These are phyloP conservation scores for Globisporangium lucens DNA, from an alignment of 352 stramenopile genomes.

Conservation along the genomic window DNA sequence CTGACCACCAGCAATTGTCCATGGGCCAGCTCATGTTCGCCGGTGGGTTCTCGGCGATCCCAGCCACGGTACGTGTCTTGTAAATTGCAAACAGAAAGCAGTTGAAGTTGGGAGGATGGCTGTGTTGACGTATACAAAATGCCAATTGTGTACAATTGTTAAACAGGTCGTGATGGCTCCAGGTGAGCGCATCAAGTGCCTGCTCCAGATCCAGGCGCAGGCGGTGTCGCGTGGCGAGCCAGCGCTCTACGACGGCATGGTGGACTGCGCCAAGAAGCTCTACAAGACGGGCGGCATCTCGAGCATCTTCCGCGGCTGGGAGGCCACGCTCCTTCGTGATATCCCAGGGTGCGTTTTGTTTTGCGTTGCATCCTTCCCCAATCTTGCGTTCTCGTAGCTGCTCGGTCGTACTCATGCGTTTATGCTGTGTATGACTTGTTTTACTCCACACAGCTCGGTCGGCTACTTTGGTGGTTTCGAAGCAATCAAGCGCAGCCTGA, in stretches of 20 bases:
- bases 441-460: constrained; percentile 58
- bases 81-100: neutral
- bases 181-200: constrained; percentile 96
- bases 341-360: constrained; percentile 79
- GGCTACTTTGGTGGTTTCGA: constrained; percentile 96
- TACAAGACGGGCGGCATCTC: constrained; percentile 89
- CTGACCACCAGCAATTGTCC: constrained; percentile 54
- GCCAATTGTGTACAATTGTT: neutral
- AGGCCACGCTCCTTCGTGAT: constrained; percentile 94
- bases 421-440: neutral
- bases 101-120: neutral
- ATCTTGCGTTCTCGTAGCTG: neutral
- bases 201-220: constrained; percentile 92
- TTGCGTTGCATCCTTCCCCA: neutral
- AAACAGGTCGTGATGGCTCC: constrained; percentile 90
- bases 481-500: constrained; percentile 87
- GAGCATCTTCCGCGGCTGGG: constrained; percentile 94
- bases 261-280: constrained; percentile 93
- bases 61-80: constrained; percentile 40
- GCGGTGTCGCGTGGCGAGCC: constrained; percentile 71
- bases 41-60: constrained; percentile 88
- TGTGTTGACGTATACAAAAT: constrained; percentile 8
- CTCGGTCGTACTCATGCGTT: neutral
- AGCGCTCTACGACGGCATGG: constrained; percentile 93
- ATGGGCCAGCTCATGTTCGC: constrained; percentile 89